phyloP scores from a whole-genome alignment of 2,329 filamentous ascomycete species.

The Cytospora mali region DNA sequence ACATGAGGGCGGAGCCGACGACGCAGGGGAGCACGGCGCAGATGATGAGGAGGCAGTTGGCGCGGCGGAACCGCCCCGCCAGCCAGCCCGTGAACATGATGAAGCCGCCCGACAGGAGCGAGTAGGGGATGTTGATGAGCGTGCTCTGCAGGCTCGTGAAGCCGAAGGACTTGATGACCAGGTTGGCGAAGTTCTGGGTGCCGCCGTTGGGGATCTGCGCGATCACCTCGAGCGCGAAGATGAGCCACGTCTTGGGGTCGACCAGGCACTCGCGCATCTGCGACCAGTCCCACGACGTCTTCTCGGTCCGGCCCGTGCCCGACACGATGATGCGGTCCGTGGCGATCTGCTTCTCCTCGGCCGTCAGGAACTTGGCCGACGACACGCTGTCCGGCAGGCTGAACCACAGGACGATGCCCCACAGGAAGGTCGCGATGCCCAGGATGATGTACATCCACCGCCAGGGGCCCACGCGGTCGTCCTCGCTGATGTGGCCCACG shows the following conservation, averaged over 20 bases:
- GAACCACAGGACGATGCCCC: constrained; percentile 51
- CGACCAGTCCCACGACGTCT: constrained; percentile 50
- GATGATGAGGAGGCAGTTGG: constrained; percentile 55
- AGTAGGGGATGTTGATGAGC: constrained; percentile 62
- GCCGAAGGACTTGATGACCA: constrained; percentile 58
- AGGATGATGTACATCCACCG: constrained; percentile 62
- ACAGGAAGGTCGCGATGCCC: constrained; percentile 53
- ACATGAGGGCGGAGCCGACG: constrained; percentile 56
- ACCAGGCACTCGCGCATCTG: constrained; percentile 56
- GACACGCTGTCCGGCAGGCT: constrained; percentile 57
- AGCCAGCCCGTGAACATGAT: constrained; percentile 55
- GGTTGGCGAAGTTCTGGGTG: constrained; percentile 60
- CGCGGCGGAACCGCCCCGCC: constrained; percentile 52
- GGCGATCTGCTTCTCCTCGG: constrained; percentile 54
- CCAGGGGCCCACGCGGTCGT: constrained; percentile 51
- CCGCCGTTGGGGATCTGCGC: constrained; percentile 65
- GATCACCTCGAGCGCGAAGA: constrained; percentile 55
- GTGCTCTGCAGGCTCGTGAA: constrained; percentile 57
- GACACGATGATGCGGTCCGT: constrained; percentile 49
- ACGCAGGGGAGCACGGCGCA: constrained; percentile 54
- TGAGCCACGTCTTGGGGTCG: constrained; percentile 64
- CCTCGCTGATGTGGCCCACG: constrained; percentile 51
- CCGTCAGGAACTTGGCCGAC: constrained; percentile 58
- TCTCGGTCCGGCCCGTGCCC: constrained; percentile 55
- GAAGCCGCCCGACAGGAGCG: constrained; percentile 50